Percentiles rank a stretch among this genome's conserved stretches.
phyloP scores from a whole-genome alignment of 2,329 filamentous ascomycete species.

The Aspergillus pseudoterreus region DNA sequence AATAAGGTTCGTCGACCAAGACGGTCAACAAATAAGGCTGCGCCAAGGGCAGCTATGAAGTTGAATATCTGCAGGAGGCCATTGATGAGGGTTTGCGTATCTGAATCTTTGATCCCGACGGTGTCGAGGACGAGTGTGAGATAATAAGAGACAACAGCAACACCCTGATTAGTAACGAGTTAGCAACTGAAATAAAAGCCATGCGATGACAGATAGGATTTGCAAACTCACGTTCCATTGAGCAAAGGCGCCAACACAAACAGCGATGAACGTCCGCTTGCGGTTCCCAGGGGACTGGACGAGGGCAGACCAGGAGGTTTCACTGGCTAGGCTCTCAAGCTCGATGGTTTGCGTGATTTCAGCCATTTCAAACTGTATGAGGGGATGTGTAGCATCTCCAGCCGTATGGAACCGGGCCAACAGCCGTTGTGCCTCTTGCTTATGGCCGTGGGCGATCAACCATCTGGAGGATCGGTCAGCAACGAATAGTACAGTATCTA shows the following conservation, averaged over 20 bases:
- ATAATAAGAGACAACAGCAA: constrained; percentile 35
- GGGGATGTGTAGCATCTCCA: constrained; percentile 11
- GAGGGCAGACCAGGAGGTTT: constrained; percentile 14
- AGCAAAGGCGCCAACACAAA: constrained; percentile 17
- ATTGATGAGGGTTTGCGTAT: constrained; percentile 40
- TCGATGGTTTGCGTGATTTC: constrained; percentile 21
- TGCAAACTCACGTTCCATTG: constrained; percentile 19
- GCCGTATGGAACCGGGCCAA: constrained; percentile 20
- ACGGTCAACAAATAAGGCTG: constrained; percentile 20
- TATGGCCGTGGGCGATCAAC: constrained; percentile 21
- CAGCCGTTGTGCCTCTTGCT: constrained; percentile 16
- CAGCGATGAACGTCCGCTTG: constrained; percentile 23
- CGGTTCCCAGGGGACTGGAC: constrained; percentile 19
- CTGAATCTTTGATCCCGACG: constrained; percentile 32
- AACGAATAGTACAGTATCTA: not conserved
- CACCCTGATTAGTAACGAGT: constrained; percentile 6
- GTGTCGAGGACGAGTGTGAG: constrained; percentile 34
- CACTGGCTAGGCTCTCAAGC: constrained; percentile 1
- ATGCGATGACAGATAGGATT: too few species aligned
- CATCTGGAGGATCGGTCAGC: constrained; percentile 10
- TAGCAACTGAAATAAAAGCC: too few species aligned
- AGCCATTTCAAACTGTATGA: constrained; percentile 23
- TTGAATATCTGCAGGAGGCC: constrained; percentile 26
- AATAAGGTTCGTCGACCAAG: constrained; percentile 21
- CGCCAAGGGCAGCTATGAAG: constrained; percentile 16